phyloP scores from a whole-genome alignment of 805 yeast genomes.

The Lipomyces spencermartinsiae region DNA sequence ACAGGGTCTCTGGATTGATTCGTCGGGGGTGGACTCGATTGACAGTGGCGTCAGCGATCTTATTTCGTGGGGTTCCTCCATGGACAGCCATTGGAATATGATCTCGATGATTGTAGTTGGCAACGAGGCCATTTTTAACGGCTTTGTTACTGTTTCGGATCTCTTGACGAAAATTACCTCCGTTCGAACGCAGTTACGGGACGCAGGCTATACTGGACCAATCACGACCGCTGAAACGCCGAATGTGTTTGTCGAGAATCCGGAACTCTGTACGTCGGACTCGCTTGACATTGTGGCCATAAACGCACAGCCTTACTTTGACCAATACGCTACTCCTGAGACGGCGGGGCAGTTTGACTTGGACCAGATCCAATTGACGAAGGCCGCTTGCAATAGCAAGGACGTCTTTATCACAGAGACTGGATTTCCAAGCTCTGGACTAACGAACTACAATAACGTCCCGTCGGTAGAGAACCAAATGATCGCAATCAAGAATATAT shows the following conservation, averaged over 20 bases:
- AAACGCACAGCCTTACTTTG: slow-evolving; percentile 86
- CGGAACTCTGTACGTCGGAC: slow-evolving; percentile 65
- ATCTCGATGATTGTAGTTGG: slow-evolving; percentile 77
- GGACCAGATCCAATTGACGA: slow-evolving; percentile 64
- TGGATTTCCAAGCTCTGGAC: slow-evolving; percentile 95
- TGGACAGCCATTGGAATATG: slow-evolving; percentile 65
- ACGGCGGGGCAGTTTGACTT: slow-evolving; percentile 74
- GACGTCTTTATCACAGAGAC: slow-evolving; percentile 81
- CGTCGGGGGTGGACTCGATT: slow-evolving; percentile 70
- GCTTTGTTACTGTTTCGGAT: slow-evolving; percentile 65
- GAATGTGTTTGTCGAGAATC: slow-evolving; percentile 65
- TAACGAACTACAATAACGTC: slow-evolving; percentile 76
- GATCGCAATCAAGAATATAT: slow-evolving; percentile 61
- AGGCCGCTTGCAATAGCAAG: slow-evolving; percentile 61
- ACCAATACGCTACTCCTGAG: slow-evolving; percentile 62
- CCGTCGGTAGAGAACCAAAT: slow-evolving; percentile 78
- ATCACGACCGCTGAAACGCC: slow-evolving; percentile 92
- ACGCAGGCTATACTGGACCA: slow-evolving; percentile 77
- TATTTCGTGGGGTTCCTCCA: slow-evolving; percentile 57
- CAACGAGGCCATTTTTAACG: slow-evolving; percentile 80
- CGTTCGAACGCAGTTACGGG: slow-evolving; percentile 62
- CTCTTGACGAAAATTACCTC: slow-evolving; percentile 67
- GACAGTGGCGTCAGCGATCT: slow-evolving; percentile 63
- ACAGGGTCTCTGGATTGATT: slow-evolving; percentile 85
- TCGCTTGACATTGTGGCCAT: slow-evolving; percentile 85